Conservation (phyloP, 1,284 basidiomycete genomes). For the Lentinula novae-zelandiae region DNA sequence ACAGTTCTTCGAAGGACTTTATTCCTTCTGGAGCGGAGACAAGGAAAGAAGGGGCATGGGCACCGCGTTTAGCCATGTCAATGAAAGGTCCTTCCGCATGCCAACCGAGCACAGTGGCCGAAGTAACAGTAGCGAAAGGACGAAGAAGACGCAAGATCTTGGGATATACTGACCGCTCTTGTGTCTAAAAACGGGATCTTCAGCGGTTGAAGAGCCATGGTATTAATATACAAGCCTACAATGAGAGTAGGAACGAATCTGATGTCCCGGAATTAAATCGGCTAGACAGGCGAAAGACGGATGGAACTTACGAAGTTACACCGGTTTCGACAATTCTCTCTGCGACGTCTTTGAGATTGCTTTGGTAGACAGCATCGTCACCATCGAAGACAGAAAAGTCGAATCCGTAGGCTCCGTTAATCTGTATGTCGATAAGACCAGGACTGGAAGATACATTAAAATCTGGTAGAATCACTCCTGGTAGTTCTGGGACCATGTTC, state of each 20-base stretch:
- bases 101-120: constrained; percentile 78
- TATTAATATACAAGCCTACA: constrained; percentile 37
- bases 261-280: constrained; percentile 10
- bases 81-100: constrained; percentile 91
- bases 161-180: constrained; percentile 70
- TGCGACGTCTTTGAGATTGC: constrained; percentile 70
- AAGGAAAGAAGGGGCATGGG: constrained; percentile 72
- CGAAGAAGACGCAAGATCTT: constrained; percentile 60
- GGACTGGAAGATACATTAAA: constrained; percentile 43
- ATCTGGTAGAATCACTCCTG: not conserved
- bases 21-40: constrained; percentile 59
- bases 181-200: constrained; percentile 49
- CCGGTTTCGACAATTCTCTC: constrained; percentile 82
- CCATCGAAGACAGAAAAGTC: constrained; percentile 82
- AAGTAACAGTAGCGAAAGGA: constrained; percentile 55
- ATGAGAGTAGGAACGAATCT: constrained; percentile 79
- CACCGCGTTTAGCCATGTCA: constrained; percentile 73
- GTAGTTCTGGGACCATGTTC: not conserved
- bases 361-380: constrained; percentile 62
- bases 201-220: not conserved
- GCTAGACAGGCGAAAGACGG: constrained; percentile 1
- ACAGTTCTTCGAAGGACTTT: constrained; percentile 67
- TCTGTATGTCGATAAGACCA: constrained; percentile 76
- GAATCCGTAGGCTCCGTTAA: constrained; percentile 87
- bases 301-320: constrained; percentile 69